These are phyloP conservation scores for Yamadazyma endophytica DNA, from an alignment of 805 yeast genomes.

Conservation along the genomic window DNA sequence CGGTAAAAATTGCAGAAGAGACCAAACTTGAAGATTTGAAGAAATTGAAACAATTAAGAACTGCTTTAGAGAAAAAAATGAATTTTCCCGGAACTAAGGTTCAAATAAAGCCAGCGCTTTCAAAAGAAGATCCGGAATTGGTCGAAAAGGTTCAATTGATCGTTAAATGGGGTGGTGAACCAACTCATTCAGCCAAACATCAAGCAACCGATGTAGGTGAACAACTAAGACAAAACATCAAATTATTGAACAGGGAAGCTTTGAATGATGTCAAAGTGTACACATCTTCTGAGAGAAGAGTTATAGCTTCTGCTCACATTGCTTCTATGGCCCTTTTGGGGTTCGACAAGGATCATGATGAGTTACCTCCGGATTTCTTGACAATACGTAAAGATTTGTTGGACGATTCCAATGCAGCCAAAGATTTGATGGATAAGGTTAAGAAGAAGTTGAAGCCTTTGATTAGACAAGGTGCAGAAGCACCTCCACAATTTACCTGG, in stretches of 20 bases:
- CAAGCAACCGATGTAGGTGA: conserved; percentile 96
- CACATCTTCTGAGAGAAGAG: conserved; percentile 94
- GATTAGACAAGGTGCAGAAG: conserved; percentile 91
- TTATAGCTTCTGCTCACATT: conserved; percentile 84
- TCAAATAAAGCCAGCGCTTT: conserved; percentile 85
- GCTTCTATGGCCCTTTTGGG: conserved; percentile 77
- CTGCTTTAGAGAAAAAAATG: conserved; percentile 85
- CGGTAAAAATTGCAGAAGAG: conserved; percentile 77
- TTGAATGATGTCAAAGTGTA: conserved; percentile 80
- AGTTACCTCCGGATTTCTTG: conserved; percentile 70
- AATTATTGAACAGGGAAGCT: conserved; percentile 78
- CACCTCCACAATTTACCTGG: conserved; percentile 98
- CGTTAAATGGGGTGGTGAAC: conserved; percentile 99
- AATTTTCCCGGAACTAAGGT: conserved; percentile 93
- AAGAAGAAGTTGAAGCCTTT: conserved; percentile 94
- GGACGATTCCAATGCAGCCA: conserved; percentile 97
- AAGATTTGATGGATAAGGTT: conserved; percentile 95
- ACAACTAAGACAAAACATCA: conserved; percentile 87
- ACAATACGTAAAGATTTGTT: conserved; percentile 83
- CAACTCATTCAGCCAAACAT: conserved; percentile 93
- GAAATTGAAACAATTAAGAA: conserved; percentile 70
- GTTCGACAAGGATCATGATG: conserved; percentile 46
- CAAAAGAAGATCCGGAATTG: conserved; percentile 51
- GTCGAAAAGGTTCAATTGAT: conserved; percentile 96
- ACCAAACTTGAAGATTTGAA: conserved; percentile 74